These are phyloP conservation scores for Boletus sp. DNA, from an alignment of 768 basidiomycete genomes.

Conservation along the genomic window DNA sequence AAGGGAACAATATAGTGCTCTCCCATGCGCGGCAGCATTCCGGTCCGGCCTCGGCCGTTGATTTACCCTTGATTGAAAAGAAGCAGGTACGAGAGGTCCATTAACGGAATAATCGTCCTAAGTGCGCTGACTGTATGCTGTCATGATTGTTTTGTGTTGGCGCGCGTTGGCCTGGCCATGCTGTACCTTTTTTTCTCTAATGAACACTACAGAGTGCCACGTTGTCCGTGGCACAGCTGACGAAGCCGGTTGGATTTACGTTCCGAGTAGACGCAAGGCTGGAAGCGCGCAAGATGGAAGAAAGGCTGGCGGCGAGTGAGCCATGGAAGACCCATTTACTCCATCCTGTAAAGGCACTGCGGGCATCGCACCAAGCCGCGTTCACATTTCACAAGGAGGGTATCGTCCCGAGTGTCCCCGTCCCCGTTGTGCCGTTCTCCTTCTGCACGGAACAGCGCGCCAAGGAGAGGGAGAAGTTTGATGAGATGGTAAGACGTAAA, in stretches of 20 bases:
- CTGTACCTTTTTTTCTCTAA: constrained; percentile 18
- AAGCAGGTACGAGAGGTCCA: constrained; percentile 30
- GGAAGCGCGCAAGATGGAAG: constrained; percentile 45
- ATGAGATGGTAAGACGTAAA: constrained; percentile 53
- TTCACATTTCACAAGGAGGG: constrained; percentile 46
- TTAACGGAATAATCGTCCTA: constrained; percentile 22
- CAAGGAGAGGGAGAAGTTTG: constrained; percentile 63
- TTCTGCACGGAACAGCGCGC: constrained; percentile 57
- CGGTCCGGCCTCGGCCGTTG: constrained; percentile 20
- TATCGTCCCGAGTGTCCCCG: constrained; percentile 37
- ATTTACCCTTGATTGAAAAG: constrained; percentile 29
- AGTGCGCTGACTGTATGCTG: constrained; percentile 26
- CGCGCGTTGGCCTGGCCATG: constrained; percentile 3
- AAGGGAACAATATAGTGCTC: not conserved
- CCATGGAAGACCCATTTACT: constrained; percentile 19
- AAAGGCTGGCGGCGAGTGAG: constrained; percentile 26
- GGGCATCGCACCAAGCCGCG: constrained; percentile 42
- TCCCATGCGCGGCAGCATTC: constrained; percentile 3
- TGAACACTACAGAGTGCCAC: constrained; percentile 22
- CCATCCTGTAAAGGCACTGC: constrained; percentile 45
- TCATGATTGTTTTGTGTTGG: constrained; percentile 7
- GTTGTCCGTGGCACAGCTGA: constrained; percentile 33
- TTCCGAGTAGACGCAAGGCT: constrained; percentile 51
- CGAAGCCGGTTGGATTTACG: constrained; percentile 51
- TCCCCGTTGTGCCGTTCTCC: constrained; percentile 32